Percentiles rank a stretch among this genome's conserved stretches.
Conservation (phyloP, 2,329 filamentous ascomycete species). For the Metarhizium sp. region DNA sequence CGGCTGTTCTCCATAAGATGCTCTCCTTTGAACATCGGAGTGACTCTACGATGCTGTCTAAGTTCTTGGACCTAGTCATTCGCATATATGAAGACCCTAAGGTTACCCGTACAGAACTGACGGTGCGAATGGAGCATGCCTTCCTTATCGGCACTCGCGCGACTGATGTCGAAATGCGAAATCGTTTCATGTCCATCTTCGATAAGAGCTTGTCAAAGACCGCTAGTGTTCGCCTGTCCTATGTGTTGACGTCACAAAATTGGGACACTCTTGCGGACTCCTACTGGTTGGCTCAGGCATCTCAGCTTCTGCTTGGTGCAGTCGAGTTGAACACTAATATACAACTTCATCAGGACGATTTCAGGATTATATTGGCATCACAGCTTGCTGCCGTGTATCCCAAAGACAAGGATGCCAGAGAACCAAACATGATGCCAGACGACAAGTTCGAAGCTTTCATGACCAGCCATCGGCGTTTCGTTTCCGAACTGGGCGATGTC, state of each 20-base stretch:
- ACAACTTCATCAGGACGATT: slow-evolving; percentile 75
- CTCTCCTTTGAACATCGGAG: slow-evolving; percentile 80
- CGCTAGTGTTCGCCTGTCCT: slow-evolving; percentile 78
- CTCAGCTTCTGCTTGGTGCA: slow-evolving; percentile 83
- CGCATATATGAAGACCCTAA: slow-evolving; percentile 97
- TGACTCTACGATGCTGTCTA: slow-evolving; percentile 77
- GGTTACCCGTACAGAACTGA: slow-evolving; percentile 88
- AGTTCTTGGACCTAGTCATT: slow-evolving; percentile 92
- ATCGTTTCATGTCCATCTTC: slow-evolving; percentile 93
- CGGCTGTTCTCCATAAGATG: slow-evolving; percentile 98
- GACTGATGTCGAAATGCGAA: slow-evolving; percentile 91
- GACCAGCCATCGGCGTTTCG: slow-evolving; percentile 70
- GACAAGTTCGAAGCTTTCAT: slow-evolving; percentile 76
- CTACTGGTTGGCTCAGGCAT: slow-evolving; percentile 94
- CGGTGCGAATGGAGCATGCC: slow-evolving; percentile 93
- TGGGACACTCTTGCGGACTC: slow-evolving; percentile 94
- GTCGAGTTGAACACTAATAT: slow-evolving; percentile 76
- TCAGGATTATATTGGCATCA: slow-evolving; percentile 66
- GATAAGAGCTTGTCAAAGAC: slow-evolving; percentile 91
- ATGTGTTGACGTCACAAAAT: slow-evolving; percentile 85
- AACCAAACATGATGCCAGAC: slow-evolving; percentile 64
- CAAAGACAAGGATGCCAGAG: slow-evolving; percentile 63
- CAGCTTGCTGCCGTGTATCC: slow-evolving; percentile 64
- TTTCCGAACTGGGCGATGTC: slow-evolving; percentile 73
- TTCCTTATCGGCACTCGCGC: slow-evolving; percentile 93